Base-by-base conservation (phyloP, 805 yeast species). In the Ogataea nitratoaversa region DNA sequence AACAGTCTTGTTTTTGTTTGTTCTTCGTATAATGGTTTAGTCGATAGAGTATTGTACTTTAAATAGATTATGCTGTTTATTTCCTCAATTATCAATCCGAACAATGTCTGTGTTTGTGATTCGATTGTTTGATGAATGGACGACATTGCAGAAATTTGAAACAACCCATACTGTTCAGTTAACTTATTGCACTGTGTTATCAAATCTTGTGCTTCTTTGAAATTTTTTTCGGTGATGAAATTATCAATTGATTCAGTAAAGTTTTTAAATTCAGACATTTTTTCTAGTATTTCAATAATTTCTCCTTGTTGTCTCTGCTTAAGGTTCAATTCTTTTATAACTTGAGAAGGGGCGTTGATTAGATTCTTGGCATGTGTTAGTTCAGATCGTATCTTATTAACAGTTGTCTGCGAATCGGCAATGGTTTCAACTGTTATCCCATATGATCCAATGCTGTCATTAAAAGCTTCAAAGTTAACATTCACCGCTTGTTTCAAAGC, bases 401-500 rank as follows among this genome's bases (percentile, higher is more conserved):
- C 36, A 7, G 52, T 55, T 8, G 51, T 30, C 51, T 87, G 91
- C 3, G 93, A 79, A 30, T 82, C 75, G 19, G 76, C 67, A 17
- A 90, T 70, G 1, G 81, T 70, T 32, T 74, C 68, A 3, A 84
- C 77, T 2, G 89, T 79, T 32, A 77, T 70, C 40, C 87, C 82
- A 60, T 87, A 91, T 4, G 91, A 82, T 0, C 95, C 95, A 33
- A 91, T 79, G 49, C 88, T 79, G 49, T 79, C 82, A 58, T 87
- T 89, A 64, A 91, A 89, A 1, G 87, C 81, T 57, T 86, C 90
- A 57, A 81, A 82, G 56, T 88, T 84, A 39, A 81, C 84, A 48
- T 82, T 83, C 22, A 90, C 96, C 2, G 90, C 86, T 19, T 62
- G 64, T 43, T 82, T 75, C 38, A 91, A 67, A 19, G 79, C 74